phyloP scores from a whole-genome alignment of 2,329 filamentous ascomycete genomes.

The Microsporum ferrugineum region DNA sequence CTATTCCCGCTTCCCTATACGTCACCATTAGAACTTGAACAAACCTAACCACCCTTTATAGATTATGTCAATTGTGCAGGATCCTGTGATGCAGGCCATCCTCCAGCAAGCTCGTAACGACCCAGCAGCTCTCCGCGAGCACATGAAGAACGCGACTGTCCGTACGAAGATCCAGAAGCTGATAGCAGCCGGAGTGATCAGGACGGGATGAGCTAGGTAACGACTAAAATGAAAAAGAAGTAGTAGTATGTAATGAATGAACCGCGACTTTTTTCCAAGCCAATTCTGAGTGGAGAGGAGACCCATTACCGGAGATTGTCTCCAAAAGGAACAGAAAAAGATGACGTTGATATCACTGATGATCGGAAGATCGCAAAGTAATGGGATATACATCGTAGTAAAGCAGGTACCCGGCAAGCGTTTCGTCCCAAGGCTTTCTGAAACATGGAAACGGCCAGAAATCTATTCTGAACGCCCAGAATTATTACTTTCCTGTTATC shows the following conservation, averaged over 20 bases:
- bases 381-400: no score
- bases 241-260: neutral
- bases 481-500: no score
- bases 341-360: neutral
- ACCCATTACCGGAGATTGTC: neutral
- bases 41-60: slow-evolving; percentile 5
- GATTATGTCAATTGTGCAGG: slow-evolving; percentile 85
- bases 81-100: slow-evolving; percentile 96
- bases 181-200: slow-evolving; percentile 83
- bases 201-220: slow-evolving; percentile 48
- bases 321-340: neutral
- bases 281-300: neutral
- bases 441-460: neutral
- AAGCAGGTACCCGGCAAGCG: neutral
- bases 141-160: slow-evolving; percentile 87
- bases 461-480: no score
- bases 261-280: neutral
- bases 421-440: neutral
- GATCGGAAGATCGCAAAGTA: neutral
- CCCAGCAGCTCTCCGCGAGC: slow-evolving; percentile 83
- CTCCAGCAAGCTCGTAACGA: slow-evolving; percentile 93
- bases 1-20: neutral
- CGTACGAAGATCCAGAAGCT: slow-evolving; percentile 87
- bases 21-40: no score
- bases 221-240: neutral